Conservation (phyloP, 2,329 filamentous ascomycete species). For the Claviceps paspali region DNA sequence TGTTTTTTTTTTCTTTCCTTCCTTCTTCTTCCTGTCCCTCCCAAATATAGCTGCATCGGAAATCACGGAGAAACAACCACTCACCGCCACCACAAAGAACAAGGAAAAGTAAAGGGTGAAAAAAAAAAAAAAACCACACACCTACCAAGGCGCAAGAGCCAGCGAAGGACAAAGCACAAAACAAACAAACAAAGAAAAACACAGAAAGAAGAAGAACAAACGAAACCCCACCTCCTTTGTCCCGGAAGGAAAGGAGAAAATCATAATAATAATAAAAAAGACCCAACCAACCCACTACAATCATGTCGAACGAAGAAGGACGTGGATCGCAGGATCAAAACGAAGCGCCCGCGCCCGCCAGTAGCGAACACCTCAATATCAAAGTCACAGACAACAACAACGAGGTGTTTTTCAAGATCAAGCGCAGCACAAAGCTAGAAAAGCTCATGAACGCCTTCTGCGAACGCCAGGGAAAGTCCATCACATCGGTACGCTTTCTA, state of each 20-base stretch:
- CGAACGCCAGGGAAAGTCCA: conserved; percentile 82
- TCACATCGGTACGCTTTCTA: conserved; percentile 75
- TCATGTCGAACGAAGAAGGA: conserved; percentile 31
- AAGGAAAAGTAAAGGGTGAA: not conserved
- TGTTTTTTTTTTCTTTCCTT: not conserved
- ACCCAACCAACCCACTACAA: no score
- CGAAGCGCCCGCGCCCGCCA: conserved; percentile 28
- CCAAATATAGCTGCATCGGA: no score
- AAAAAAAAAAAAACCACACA: not conserved
- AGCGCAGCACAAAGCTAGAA: conserved; percentile 86
- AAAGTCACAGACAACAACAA: conserved; percentile 99
- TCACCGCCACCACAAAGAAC: not conserved
- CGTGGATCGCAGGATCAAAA: conserved; percentile 31
- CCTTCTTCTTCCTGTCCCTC: not conserved
- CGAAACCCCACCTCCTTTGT: not conserved
- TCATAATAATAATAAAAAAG: no score
- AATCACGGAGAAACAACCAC: no score
- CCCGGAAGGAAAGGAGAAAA: not conserved
- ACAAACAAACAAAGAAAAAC: not conserved
- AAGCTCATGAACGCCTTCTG: conserved; percentile 99
- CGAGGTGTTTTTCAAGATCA: conserved; percentile 99
- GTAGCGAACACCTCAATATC: conserved; percentile 85
- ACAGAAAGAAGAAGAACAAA: no score
- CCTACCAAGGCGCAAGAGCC: not conserved
- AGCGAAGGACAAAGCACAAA: not conserved